Base-by-base conservation (phyloP, 495 filamentous ascomycete species). In the Evansstolkia leycettana region DNA sequence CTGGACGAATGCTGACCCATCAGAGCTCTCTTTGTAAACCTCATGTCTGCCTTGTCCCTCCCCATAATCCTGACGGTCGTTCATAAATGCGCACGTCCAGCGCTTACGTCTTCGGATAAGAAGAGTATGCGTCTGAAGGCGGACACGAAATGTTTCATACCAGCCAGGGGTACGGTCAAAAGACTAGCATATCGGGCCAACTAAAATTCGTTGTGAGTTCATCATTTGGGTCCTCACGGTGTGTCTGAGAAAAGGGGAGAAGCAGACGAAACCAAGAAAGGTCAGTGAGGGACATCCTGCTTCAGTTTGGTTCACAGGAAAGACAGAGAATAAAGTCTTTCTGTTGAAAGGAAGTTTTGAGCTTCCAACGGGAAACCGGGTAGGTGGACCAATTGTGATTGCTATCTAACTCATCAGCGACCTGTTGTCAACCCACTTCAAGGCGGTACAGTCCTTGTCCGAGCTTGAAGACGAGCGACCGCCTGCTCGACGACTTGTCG, bases 401-500 rank as follows among this genome's bases (percentile, higher is more conserved):
- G 5, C 20, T 23, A 23, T 23, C 28, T 29, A 29, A 3, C 14
- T n/a, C n/a, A n/a, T n/a, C n/a, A n/a, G n/a, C n/a, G n/a, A n/a
- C n/a, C n/a, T n/a, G n/a, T n/a, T n/a, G n/a, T n/a, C n/a, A n/a
- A n/a, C 11, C n/a, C 27, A 11, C 4, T 17, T 10, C 17, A 11
- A 17, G 24, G 45, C 19, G 28, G 16, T 26, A 38, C 38, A 18
- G 36, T 26, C 33, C 42, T 39, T 10, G 38, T 52, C 40, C 57
- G 47, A 23, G 48, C 50, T 33, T 60, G 57, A 13, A 64, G 27
- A 15, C 60, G 54, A 7, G 47, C 46, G 35, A 69, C 50, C 18
- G 75, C 75, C 27, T 64, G 55, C 25, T 78, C 71, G 14, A 80
- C 55, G 8, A 75, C 58, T 10, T 65, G 57, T 44, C 67, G 69